Conservation (phyloP, 257 asterid species). For the Cordia subcordata region DNA sequence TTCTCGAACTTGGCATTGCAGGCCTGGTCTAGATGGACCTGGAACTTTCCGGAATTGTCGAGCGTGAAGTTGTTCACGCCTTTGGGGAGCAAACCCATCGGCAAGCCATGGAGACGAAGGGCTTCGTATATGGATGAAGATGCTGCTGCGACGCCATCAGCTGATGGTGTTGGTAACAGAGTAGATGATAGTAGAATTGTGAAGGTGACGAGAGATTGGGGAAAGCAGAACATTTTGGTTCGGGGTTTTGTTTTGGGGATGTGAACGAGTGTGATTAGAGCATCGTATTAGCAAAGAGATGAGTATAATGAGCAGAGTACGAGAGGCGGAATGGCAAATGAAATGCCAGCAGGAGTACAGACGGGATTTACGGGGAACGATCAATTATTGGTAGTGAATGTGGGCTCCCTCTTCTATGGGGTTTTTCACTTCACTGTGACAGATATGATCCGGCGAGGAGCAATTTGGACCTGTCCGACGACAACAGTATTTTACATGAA, state of each 20-base stretch:
- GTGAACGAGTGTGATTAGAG: conserved; percentile 14
- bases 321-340: conserved; percentile 16
- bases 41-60: conserved; percentile 60
- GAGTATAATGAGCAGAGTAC: conserved; percentile 3
- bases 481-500: no score
- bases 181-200: conserved; percentile 18
- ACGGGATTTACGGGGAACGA: conserved; percentile 37
- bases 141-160: conserved; percentile 1
- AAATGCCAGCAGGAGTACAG: conserved; percentile 54
- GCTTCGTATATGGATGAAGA: conserved; percentile 63
- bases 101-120: conserved; percentile 59
- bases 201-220: conserved; percentile 19
- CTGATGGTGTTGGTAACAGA: conserved; percentile 11
- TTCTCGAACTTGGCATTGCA: conserved; percentile 88
- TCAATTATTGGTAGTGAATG: conserved; percentile 52
- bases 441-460: no score
- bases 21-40: conserved; percentile 66
- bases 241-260: conserved; percentile 13
- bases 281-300: conserved; percentile 7
- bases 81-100: conserved; percentile 86
- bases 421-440: no score
- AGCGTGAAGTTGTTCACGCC: conserved; percentile 65
- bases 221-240: conserved; percentile 30
- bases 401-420: conserved; percentile 12
- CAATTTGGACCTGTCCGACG: no score